Conservation (phyloP, 1,139 yeast genomes). For the Saccharomyces pastorianus region DNA sequence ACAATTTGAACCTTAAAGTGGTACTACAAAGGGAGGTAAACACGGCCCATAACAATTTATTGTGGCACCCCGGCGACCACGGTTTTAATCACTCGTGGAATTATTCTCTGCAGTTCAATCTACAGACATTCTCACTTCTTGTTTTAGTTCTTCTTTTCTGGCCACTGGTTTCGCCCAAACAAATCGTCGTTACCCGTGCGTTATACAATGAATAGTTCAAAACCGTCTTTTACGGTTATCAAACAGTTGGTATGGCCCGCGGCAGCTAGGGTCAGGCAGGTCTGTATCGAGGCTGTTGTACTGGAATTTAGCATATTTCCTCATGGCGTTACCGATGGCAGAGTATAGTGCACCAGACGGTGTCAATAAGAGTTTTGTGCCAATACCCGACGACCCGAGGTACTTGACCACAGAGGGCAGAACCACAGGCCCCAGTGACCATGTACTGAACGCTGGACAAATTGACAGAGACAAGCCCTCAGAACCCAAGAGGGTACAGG, state of each 20-base stretch:
- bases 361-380: constrained; percentile 4
- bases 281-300: neutral
- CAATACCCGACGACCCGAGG: constrained; percentile 6
- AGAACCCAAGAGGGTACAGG: constrained; percentile 35
- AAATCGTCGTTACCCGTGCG: neutral
- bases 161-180: neutral
- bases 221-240: neutral
- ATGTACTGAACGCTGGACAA: constrained; percentile 60
- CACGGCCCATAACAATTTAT: neutral
- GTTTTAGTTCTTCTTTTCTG: neutral
- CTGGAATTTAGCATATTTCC: neutral
- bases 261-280: neutral
- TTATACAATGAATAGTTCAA: neutral
- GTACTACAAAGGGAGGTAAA: neutral
- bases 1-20: neutral
- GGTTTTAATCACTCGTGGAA: neutral
- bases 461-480: constrained; percentile 64
- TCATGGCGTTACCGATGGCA: neutral
- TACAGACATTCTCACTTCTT: neutral
- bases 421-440: constrained; percentile 67
- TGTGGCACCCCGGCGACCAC: neutral
- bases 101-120: neutral
- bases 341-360: constrained; percentile 1
- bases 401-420: constrained; percentile 51
- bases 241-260: neutral